A percentile compares a stretch with the other conserved stretches of the same genome.
Evolutionary conservation across 805 yeast genomes (phyloP).

Genomic region (Candida silvatica): DNA sequence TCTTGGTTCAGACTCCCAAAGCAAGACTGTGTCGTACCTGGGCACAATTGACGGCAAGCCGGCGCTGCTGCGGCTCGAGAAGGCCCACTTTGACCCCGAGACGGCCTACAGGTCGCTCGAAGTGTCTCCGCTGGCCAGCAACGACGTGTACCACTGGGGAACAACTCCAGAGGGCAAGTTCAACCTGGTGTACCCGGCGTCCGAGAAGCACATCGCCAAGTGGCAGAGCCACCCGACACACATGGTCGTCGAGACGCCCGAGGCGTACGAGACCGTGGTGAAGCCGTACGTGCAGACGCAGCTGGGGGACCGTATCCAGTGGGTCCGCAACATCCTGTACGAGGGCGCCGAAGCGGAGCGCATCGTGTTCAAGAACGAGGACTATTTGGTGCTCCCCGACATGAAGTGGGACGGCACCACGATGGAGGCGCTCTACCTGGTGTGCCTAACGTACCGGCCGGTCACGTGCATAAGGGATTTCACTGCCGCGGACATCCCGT

Average conservation of each 20-base stretch:
- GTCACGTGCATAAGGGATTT: conserved; percentile 73
- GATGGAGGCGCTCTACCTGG: conserved; percentile 63
- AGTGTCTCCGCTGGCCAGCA: conserved; percentile 32
- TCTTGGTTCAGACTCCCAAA: conserved; percentile 53
- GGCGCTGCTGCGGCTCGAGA: conserved; percentile 71
- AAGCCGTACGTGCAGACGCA: conserved; percentile 69
- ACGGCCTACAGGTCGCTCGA: conserved; percentile 9
- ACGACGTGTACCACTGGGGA: conserved; percentile 87
- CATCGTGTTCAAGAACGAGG: conserved; percentile 60
- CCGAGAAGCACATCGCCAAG: conserved; percentile 74
- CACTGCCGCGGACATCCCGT: conserved; percentile 45
- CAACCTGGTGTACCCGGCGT: conserved; percentile 83
- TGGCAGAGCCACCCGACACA: conserved; percentile 53
- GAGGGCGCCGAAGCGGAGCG: conserved; percentile 81
- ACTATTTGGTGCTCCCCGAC: conserved; percentile 78
- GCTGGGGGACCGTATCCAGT: conserved; percentile 70
- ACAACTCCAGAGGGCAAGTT: conserved; percentile 51
- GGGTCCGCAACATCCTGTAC: conserved; percentile 83
- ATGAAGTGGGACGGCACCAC: conserved; percentile 91
- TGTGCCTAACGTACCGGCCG: conserved; percentile 61
- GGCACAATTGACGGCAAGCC: conserved; percentile 54
- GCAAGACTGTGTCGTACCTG: conserved; percentile 55
- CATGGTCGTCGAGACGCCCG: conserved; percentile 74
- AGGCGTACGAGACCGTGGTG: conserved; percentile 51
- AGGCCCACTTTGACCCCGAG: conserved; percentile 47